Conservation (phyloP, 345 rosid species). For the Camelina sativa region DNA sequence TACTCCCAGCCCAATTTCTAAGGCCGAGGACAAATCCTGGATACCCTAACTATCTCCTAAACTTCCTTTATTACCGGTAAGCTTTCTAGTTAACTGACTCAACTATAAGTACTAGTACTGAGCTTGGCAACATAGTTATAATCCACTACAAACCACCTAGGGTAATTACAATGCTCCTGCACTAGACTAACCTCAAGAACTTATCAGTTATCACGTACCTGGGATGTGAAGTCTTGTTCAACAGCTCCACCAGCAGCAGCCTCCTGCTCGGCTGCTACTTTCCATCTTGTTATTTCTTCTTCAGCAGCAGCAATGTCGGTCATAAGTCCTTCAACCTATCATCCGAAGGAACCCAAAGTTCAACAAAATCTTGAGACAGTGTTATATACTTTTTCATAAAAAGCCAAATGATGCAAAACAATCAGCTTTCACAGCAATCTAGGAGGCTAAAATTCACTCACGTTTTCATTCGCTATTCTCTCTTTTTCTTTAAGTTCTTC, state of each 20-base stretch:
- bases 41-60: neutral
- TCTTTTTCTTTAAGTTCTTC: constrained; percentile 93
- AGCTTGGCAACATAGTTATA: constrained; percentile 4
- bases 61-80: neutral
- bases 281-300: constrained; percentile 99
- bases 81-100: constrained; percentile 8
- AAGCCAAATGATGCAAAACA: neutral
- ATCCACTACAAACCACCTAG: constrained; percentile 8
- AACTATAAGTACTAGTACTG: neutral
- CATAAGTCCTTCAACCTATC: constrained; percentile 97
- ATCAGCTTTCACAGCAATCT: constrained; percentile 8
- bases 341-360: constrained; percentile 1
- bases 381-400: neutral
- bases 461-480: constrained; percentile 92
- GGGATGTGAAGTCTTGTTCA: constrained; percentile 75
- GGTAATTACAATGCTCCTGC: constrained; percentile 19
- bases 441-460: constrained; percentile 47
- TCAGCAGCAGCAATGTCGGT: constrained; percentile 95
- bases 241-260: constrained; percentile 98
- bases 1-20: neutral
- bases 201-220: constrained; percentile 52
- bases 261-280: constrained; percentile 98
- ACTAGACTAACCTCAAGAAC: constrained; percentile 5
- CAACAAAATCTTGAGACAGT: constrained; percentile 12
- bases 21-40: neutral